Conservation (phyloP, 352 stramenopile species). For the Phytophthora vignae region DNA sequence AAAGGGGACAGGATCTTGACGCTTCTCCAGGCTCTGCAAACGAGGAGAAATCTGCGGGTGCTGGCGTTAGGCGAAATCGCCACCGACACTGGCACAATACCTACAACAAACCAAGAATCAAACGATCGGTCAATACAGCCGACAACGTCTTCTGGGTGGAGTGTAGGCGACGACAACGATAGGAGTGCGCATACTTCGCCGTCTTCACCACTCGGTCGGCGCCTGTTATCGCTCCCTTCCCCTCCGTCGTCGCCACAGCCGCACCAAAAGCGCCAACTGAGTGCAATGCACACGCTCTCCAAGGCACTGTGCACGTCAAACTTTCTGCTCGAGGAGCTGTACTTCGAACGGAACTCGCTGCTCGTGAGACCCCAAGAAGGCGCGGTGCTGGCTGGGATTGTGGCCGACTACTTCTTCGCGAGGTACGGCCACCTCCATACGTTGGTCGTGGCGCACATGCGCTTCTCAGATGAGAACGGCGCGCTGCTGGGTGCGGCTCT, state of each 20-base stretch:
- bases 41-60: conserved; percentile 50
- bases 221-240: conserved; percentile 10
- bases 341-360: conserved; percentile 64
- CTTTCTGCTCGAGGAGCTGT: conserved; percentile 71
- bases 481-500: conserved; percentile 53
- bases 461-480: conserved; percentile 48
- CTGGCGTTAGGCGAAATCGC: conserved; percentile 53
- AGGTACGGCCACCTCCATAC: conserved; percentile 62
- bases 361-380: conserved; percentile 39
- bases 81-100: conserved; percentile 6
- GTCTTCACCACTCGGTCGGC: conserved; percentile 1
- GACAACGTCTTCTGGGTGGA: background rate
- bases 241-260: conserved; percentile 19
- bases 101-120: conserved; percentile 10
- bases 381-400: conserved; percentile 40
- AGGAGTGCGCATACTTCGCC: background rate
- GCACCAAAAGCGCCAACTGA: conserved; percentile 22
- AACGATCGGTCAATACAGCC: background rate
- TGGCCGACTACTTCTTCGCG: conserved; percentile 83
- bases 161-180: background rate
- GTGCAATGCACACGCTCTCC: conserved; percentile 46
- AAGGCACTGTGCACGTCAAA: conserved; percentile 55
- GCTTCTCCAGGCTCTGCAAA: conserved; percentile 51
- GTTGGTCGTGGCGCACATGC: conserved; percentile 55
- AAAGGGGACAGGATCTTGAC: conserved; percentile 31